A percentile compares a stretch with the other conserved stretches of the same genome.
These are phyloP conservation scores for Syzygium malaccense DNA, from an alignment of 441 rosid genomes.

Conservation along the genomic window DNA sequence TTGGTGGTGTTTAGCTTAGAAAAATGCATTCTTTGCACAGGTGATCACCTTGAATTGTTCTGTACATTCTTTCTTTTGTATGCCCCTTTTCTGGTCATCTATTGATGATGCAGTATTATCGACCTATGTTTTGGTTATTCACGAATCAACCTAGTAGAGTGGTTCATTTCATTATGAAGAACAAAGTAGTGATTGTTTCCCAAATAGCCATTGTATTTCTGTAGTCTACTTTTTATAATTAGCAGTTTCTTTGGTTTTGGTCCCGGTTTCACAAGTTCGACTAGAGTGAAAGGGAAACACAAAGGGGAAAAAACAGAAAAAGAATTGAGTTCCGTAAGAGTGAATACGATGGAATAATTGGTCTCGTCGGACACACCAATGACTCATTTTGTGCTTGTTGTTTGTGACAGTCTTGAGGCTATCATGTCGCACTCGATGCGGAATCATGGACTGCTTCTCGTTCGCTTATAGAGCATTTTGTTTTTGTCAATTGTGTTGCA, in stretches of 20 bases:
- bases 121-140: not conserved
- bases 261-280: not conserved
- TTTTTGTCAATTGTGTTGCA: not conserved
- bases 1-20: conserved; percentile 18
- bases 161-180: not conserved
- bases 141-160: not conserved
- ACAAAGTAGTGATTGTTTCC: not conserved
- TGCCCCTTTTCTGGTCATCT: conserved; percentile 2
- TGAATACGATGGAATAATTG: not conserved
- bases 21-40: conserved; percentile 63
- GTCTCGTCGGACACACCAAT: not conserved
- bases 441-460: not conserved
- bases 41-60: conserved; percentile 23
- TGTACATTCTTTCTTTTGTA: conserved; percentile 34
- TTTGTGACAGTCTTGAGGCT: not conserved
- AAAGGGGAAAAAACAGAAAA: not conserved
- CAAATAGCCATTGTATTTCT: not conserved
- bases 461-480: not conserved
- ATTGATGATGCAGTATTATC: conserved; percentile 11
- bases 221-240: not conserved
- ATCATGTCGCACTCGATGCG: not conserved
- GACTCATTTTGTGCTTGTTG: not conserved
- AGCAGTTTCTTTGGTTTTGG: not conserved
- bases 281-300: not conserved
- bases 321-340: not conserved